These are phyloP conservation scores for Neopestalotiopsis sp. DNA, from an alignment of 2,329 filamentous ascomycete genomes.

Conservation along the genomic window DNA sequence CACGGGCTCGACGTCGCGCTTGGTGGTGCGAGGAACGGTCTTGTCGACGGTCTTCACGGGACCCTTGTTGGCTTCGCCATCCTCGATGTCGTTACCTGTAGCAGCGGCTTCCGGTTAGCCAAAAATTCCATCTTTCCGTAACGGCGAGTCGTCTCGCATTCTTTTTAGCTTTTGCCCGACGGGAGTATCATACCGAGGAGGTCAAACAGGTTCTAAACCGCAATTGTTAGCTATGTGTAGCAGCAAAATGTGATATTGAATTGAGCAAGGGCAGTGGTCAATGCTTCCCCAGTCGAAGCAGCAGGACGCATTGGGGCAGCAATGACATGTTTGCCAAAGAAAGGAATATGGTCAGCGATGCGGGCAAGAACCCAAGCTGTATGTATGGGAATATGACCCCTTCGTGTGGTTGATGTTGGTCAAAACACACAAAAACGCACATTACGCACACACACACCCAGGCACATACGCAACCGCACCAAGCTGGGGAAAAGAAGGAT, in stretches of 20 bases:
- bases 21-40: constrained; percentile 73
- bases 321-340: neutral
- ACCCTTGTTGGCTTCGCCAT: constrained; percentile 75
- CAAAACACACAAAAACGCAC: too few relatives aligned
- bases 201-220: constrained; percentile 88
- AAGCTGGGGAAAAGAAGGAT: neutral
- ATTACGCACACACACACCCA: neutral
- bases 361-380: neutral
- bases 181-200: constrained; percentile 80
- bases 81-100: constrained; percentile 67
- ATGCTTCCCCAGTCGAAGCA: neutral
- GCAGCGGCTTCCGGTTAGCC: constrained; percentile 32
- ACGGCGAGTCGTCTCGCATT: neutral
- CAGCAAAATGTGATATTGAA: neutral
- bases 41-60: constrained; percentile 92
- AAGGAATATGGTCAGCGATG: neutral
- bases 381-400: neutral
- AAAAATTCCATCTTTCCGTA: constrained; percentile 20
- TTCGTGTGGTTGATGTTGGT: neutral
- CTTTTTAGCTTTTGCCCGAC: neutral
- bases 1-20: constrained; percentile 85
- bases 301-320: neutral
- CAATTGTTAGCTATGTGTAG: constrained; percentile 10
- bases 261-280: neutral
- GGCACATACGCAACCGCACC: neutral